Percentiles rank a stretch among this genome's conserved stretches.
These are phyloP conservation scores for Fusarium neocosmosporiellum DNA, from an alignment of 2,329 filamentous ascomycete species.

Conservation along the genomic window DNA sequence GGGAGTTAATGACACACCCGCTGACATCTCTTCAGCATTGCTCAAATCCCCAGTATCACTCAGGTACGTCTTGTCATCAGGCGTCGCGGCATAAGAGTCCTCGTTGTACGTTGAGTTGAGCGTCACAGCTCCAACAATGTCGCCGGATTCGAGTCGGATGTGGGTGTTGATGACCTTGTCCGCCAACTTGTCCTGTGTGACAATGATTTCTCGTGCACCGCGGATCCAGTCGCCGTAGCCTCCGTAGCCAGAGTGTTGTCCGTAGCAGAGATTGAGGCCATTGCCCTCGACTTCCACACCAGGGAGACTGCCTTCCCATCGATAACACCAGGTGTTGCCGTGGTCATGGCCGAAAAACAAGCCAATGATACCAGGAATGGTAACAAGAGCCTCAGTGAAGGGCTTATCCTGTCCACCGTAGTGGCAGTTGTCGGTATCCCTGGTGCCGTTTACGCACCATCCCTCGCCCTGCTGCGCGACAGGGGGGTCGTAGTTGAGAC, in stretches of 20 bases:
- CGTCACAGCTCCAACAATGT: constrained; percentile 61
- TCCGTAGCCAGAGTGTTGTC: constrained; percentile 76
- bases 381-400: constrained; percentile 72
- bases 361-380: constrained; percentile 65
- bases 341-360: constrained; percentile 77
- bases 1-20: neutral
- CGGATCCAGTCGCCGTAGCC: constrained; percentile 75
- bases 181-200: constrained; percentile 56
- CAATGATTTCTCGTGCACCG: constrained; percentile 66
- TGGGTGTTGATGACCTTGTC: constrained; percentile 65
- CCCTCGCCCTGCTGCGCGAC: constrained; percentile 57
- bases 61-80: constrained; percentile 49
- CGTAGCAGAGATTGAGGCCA: constrained; percentile 66
- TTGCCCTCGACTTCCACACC: constrained; percentile 53
- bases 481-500: constrained; percentile 58
- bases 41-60: neutral
- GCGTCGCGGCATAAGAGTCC: constrained; percentile 63
- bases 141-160: constrained; percentile 69
- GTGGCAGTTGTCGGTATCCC: constrained; percentile 49
- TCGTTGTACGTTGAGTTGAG: constrained; percentile 70
- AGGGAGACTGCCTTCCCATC: constrained; percentile 55
- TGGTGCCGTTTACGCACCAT: constrained; percentile 55
- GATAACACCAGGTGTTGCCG: constrained; percentile 68
- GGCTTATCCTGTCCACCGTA: constrained; percentile 65
- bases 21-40: neutral